Evolutionary conservation across 1,139 yeast species (phyloP), one percentile per base, ranked within the genome.

Genomic region (Suhomyces bribrorum): DNA sequence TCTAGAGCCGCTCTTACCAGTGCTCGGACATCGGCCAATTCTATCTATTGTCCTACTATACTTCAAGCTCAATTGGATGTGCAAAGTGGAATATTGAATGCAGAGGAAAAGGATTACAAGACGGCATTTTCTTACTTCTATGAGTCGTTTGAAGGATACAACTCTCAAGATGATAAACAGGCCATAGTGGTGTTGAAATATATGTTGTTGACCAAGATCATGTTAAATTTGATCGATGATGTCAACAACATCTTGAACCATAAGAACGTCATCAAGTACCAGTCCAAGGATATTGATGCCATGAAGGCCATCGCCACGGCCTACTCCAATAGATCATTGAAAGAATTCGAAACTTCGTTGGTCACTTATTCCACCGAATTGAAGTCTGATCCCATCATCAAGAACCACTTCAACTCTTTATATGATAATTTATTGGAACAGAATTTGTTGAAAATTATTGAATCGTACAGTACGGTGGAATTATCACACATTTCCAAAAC

Each of bases 71-170:
- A 89, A 57, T 75, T 94, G 43, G 98, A 94, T 61, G 79, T 89
- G 65, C 92, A 90, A 82, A 83, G 95, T 60, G 99, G 99, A 49
- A 83, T 92, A 41, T 75, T 94, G 49, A 95, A 92, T 64, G 95
- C 97, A 24, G 97, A 94, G 63, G 98, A 94, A 54, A 86, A 86
- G 60, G 99, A 94, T 63, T 94, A 87, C 68, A 86, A 88, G 59
- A 94, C 98, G 5, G 96, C 97, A 7, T 94, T 79, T 57, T 89
- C 97, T 5, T 92, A 92, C 64, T 92, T 92, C 55, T 90, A 81
- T 59, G 98, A 92, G 65, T 84, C 97, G 23, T 89, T 92, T 56
- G 98, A 92, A 63, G 94, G 94, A 25, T 92, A 78, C 64, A 75
- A 75, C 52, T 65, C 76, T 24, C 77, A 73, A 45, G 82, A 80